Evolutionary conservation across 2,329 filamentous ascomycete genomes (phyloP).

Genomic region (Cladorrhinum sp.): DNA sequence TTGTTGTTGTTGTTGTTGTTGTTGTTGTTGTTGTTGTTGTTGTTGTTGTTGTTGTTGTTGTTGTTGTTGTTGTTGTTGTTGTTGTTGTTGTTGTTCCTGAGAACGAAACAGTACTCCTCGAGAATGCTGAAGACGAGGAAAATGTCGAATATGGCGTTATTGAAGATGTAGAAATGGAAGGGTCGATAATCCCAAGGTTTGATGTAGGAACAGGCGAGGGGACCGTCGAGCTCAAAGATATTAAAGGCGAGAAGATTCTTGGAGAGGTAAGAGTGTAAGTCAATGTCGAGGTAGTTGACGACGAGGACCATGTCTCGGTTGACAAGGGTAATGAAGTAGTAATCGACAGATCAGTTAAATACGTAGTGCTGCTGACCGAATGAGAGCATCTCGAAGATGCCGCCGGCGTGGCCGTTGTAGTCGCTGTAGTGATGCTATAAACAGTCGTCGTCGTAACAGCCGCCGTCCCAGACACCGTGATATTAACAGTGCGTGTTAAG

Average conservation of each 20-base stretch:
- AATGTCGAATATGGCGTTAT: not conserved
- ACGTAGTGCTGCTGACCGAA: not conserved
- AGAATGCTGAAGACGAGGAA: too few species aligned
- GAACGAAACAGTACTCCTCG: too few species aligned
- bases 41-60: too few species aligned
- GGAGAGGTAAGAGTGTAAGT: not conserved
- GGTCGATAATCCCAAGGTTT: not conserved
- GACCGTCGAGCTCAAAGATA: not conserved
- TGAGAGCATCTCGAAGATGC: not conserved
- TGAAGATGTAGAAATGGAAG: not conserved
- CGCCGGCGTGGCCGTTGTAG: too few species aligned
- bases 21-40: too few species aligned
- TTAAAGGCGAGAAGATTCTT: not conserved
- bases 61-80: too few species aligned
- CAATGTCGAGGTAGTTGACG: not conserved
- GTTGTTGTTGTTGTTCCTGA: not conserved
- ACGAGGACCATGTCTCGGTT: not conserved
- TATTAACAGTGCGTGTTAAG: slow-evolving; percentile 13
- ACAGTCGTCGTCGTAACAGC: not conserved
- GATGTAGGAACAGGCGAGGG: not conserved
- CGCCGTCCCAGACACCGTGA: slow-evolving; percentile 15
- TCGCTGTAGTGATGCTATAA: not conserved
- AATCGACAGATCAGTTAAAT: too few species aligned
- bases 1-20: too few species aligned
- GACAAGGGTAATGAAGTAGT: not conserved